phyloP scores from a whole-genome alignment of 192 early-diverging fungal species.

The Spizellomyces sp. region DNA sequence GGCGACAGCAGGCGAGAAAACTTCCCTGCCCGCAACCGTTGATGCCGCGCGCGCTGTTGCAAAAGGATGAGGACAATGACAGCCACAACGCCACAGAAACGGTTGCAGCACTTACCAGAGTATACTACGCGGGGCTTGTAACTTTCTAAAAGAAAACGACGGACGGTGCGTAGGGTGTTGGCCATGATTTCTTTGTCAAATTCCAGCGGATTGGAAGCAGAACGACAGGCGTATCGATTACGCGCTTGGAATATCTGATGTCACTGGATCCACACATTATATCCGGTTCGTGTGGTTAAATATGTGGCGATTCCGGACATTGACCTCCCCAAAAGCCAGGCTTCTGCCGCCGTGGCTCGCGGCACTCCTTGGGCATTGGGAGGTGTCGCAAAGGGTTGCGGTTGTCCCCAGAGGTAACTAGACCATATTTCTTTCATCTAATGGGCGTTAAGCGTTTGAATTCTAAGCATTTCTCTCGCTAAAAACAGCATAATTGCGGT shows the following conservation, averaged over 20 bases:
- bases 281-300: too few species aligned
- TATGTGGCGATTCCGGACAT: too few species aligned
- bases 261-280: neutral
- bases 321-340: too few species aligned
- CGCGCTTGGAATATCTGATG: neutral
- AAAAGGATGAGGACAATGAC: neutral
- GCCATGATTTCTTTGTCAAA: constrained; percentile 1
- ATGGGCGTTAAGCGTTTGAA: too few species aligned
- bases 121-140: neutral
- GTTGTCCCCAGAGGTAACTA: too few species aligned
- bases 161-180: neutral
- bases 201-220: neutral
- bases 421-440: too few species aligned
- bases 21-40: constrained; percentile 9
- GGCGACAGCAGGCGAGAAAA: constrained; percentile 34
- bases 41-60: constrained; percentile 12
- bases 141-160: too few species aligned
- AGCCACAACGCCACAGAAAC: neutral
- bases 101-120: neutral
- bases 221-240: neutral
- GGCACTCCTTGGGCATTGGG: too few species aligned
- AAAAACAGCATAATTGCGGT: too few species aligned
- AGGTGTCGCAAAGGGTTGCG: too few species aligned
- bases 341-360: too few species aligned
- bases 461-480: too few species aligned